Conservation (phyloP, 441 rosid species). For the Bruguiera hainesii region DNA sequence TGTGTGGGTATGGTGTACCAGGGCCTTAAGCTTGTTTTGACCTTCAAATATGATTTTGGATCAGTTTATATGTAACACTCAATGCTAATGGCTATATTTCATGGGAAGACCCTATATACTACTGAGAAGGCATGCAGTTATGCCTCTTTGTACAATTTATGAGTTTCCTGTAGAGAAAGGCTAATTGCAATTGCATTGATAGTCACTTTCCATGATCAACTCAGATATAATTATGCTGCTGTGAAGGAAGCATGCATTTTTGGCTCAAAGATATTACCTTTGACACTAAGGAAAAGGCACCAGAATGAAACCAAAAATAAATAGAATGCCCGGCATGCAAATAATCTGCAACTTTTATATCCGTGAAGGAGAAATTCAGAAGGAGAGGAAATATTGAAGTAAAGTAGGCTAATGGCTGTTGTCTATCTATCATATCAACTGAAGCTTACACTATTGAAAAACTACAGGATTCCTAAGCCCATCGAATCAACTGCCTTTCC, state of each 20-base stretch:
- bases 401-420: not conserved
- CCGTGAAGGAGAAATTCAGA: not conserved
- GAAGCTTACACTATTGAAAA: not conserved
- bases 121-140: no score
- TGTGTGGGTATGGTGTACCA: slow-evolving; percentile 4
- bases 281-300: not conserved
- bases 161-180: no score
- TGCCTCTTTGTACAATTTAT: no score
- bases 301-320: slow-evolving; percentile 2
- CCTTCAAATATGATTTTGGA: not conserved
- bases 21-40: not conserved
- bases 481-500: not conserved
- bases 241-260: no score
- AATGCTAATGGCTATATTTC: no score
- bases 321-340: slow-evolving; percentile 1
- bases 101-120: no score
- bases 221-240: no score
- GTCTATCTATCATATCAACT: not conserved
- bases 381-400: slow-evolving; percentile 1
- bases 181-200: no score
- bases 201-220: no score
- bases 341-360: slow-evolving; percentile 2
- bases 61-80: not conserved
- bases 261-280: not conserved
- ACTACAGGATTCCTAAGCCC: not conserved